Base-by-base conservation (phyloP, 257 asterid species). In the Henckelia pumila region DNA sequence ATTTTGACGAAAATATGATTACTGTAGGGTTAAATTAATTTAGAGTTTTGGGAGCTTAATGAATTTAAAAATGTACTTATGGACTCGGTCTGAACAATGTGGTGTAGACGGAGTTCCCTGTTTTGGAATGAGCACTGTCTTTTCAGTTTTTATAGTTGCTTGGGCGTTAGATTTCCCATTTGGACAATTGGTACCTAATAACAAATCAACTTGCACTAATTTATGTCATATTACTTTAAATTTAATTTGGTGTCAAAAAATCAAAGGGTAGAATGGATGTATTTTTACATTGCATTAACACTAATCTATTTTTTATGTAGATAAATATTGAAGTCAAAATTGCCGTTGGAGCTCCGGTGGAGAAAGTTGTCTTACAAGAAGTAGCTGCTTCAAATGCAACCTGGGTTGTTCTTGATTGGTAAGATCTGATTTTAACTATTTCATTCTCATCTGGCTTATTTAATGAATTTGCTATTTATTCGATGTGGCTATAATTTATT, bases 371-470 rank as follows among this genome's bases (percentile, higher is more conserved):
- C 49, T 75, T 79, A 61, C 91, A 89, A 73, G 96, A 89, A 79
- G 76, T 80, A 29, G 33, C 71, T 63, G 70, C 81, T 73, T 82
- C 86, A 56, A 78, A 83, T 50, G 83, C 95, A 3, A 81, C 83
- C 6, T 89, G 91, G 89, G 80, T 84, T 61, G 73, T 89, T 53
- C 89, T 89, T 68, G 86, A 87, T 68, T 80, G 96, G 96, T 89
- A 79, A 25, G 6, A 17, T 68, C 11, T n/a, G 13, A 19, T 11
- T 40, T 56, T 20, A 4, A 20, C 6, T 35, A 25, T 44, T 22
- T 57, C 17, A 11, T 10, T 10, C 47, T 35, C 47, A 8, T 35
- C 6, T 9, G 47, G 13, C 14, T 35, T 8, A 35, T 9, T 35
- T 8, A 1, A 35, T 35, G 3, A 32, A 35, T 35, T 9, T 35